Evolutionary conservation across 129 eudicot species (phyloP).

Genomic region (Saposhnikovia divaricata): DNA sequence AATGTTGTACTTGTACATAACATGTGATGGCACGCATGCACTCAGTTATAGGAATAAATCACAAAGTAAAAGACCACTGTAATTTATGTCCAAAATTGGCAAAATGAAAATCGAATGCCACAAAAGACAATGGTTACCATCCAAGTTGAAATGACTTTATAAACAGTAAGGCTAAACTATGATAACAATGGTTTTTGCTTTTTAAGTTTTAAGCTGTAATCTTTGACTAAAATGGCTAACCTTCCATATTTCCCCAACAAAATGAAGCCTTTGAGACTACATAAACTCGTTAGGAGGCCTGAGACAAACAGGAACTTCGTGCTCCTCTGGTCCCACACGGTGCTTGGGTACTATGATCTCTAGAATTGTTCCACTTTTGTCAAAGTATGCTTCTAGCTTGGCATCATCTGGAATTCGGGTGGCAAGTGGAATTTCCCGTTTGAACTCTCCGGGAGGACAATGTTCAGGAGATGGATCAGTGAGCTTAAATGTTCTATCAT

Average conservation of each 20-base stretch:
- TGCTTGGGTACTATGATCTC: constrained; percentile 7
- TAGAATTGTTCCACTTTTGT: constrained; percentile 8
- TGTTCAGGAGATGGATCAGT: constrained; percentile 14
- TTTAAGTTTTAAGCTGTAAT: neutral
- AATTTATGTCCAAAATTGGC: neutral
- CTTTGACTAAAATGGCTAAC: constrained; percentile 6
- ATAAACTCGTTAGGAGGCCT: constrained; percentile 39
- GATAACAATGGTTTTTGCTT: neutral
- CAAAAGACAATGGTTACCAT: neutral
- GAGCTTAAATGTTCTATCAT: constrained; percentile 10
- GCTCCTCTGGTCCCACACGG: constrained; percentile 14
- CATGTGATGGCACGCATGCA: neutral
- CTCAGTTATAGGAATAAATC: neutral
- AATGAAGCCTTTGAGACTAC: constrained; percentile 23
- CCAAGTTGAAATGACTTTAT: constrained; percentile 2
- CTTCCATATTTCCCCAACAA: constrained; percentile 9
- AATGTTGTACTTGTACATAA: neutral
- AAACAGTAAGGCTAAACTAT: constrained; percentile 2
- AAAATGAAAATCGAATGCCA: neutral
- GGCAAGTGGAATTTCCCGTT: constrained; percentile 13
- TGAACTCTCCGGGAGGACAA: constrained; percentile 6
- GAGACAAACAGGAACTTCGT: constrained; percentile 13
- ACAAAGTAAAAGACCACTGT: neutral
- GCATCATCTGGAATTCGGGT: constrained; percentile 14
- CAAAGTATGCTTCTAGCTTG: constrained; percentile 8